Evolutionary conservation across 768 basidiomycete species (phyloP).

Genomic region (Boletus pseudo-olivaceus): DNA sequence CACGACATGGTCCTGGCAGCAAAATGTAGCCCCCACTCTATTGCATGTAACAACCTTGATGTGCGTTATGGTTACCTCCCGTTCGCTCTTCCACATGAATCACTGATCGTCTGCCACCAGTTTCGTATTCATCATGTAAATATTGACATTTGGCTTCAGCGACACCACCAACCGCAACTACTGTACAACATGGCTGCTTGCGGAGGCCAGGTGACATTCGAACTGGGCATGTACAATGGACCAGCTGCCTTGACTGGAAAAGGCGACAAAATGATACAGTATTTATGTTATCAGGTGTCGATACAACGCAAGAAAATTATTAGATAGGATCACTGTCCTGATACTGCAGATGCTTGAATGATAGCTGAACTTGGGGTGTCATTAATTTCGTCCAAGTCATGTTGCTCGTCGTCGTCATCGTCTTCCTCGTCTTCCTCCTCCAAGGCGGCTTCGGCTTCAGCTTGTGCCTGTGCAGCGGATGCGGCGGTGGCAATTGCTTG

Average conservation of each 20-base stretch:
- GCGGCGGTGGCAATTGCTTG: constrained; percentile 74
- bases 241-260: constrained; percentile 5
- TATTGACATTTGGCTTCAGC: constrained; percentile 20
- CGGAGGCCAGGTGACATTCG: constrained; percentile 5
- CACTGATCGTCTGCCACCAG: constrained; percentile 7
- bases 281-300: constrained; percentile 23
- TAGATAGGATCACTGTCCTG: constrained; percentile 22
- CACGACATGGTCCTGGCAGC: constrained; percentile 38
- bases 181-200: constrained; percentile 25
- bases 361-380: constrained; percentile 13
- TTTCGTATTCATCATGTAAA: constrained; percentile 33
- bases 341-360: neutral
- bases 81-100: neutral
- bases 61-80: constrained; percentile 10
- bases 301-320: constrained; percentile 24
- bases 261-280: constrained; percentile 18
- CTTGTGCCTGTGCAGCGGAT: constrained; percentile 71
- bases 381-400: constrained; percentile 16
- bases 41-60: constrained; percentile 13
- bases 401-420: constrained; percentile 41
- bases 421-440: constrained; percentile 66
- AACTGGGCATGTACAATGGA: constrained; percentile 11
- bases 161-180: constrained; percentile 18
- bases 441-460: constrained; percentile 72
- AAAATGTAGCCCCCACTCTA: constrained; percentile 46